phyloP scores from a whole-genome alignment of 2,329 filamentous ascomycete species.

The Huntiella abstrusa region DNA sequence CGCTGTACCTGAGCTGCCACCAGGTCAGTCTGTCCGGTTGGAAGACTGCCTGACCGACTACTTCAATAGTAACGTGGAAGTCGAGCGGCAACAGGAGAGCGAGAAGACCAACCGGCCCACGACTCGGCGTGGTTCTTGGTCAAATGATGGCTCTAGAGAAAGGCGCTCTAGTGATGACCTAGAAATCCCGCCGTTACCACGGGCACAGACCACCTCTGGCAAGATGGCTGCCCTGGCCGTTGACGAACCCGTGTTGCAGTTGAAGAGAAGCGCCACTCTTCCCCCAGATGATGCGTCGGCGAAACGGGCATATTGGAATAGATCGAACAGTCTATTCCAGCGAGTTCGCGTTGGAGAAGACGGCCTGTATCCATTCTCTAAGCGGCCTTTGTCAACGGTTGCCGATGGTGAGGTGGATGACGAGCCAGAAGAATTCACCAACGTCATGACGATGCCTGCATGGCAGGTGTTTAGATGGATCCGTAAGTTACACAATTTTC shows the following conservation, averaged over 20 bases:
- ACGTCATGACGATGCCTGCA: slow-evolving; percentile 84
- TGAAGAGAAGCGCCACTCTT: neutral
- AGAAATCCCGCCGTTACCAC: neutral
- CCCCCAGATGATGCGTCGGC: neutral
- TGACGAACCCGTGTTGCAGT: neutral
- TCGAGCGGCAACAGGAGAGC: slow-evolving; percentile 24
- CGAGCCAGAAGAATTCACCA: slow-evolving; percentile 31
- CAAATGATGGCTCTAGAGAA: too few species aligned
- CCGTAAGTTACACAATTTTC: slow-evolving; percentile 35
- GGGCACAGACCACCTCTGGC: neutral
- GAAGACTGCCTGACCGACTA: slow-evolving; percentile 88
- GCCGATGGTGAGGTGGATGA: neutral
- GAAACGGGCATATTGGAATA: neutral
- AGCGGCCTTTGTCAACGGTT: slow-evolving; percentile 19
- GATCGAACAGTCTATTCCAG: slow-evolving; percentile 43
- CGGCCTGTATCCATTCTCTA: slow-evolving; percentile 12
- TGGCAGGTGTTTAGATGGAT: slow-evolving; percentile 96
- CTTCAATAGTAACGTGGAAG: slow-evolving; percentile 86
- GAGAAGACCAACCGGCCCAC: slow-evolving; percentile 1
- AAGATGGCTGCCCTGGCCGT: neutral
- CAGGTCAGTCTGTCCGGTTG: slow-evolving; percentile 53
- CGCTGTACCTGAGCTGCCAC: slow-evolving; percentile 60
- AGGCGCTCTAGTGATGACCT: neutral
- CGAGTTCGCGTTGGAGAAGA: slow-evolving; percentile 35
- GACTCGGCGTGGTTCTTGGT: too few species aligned